phyloP scores from a whole-genome alignment of 192 early-diverging fungal species.

The Geosiphon pyriformis region DNA sequence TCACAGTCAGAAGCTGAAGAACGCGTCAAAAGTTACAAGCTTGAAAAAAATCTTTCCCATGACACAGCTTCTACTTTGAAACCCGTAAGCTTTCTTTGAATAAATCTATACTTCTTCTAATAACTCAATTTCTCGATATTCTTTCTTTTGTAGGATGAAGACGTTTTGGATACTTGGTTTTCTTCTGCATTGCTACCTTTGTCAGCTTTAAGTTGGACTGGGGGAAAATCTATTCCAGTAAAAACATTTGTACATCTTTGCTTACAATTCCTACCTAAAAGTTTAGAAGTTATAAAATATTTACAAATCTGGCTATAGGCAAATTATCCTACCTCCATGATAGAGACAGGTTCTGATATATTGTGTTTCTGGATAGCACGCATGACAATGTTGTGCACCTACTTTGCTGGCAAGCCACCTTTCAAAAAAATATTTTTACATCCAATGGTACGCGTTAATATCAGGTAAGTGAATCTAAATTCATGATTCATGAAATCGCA shows the following conservation, averaged over 20 bases:
- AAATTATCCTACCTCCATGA: slow-evolving; percentile 72
- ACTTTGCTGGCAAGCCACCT: slow-evolving; percentile 73
- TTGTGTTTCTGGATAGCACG: slow-evolving; percentile 98
- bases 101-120: slow-evolving; percentile 26
- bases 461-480: slow-evolving; percentile 26
- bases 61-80: slow-evolving; percentile 28
- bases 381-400: slow-evolving; percentile 93
- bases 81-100: slow-evolving; percentile 22
- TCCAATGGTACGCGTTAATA: slow-evolving; percentile 73
- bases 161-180: slow-evolving; percentile 99
- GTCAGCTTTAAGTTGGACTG: slow-evolving; percentile 54
- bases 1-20: slow-evolving; percentile 50
- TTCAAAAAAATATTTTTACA: slow-evolving; percentile 90
- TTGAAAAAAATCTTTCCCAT: slow-evolving; percentile 32
- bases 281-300: slow-evolving; percentile 23
- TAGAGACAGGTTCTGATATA: slow-evolving; percentile 96
- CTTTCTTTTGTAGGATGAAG: slow-evolving; percentile 65
- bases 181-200: slow-evolving; percentile 91
- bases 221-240: slow-evolving; percentile 29
- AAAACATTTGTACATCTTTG: background rate
- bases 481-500: slow-evolving; percentile 78
- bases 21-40: slow-evolving; percentile 49
- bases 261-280: background rate
- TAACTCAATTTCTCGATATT: background rate
- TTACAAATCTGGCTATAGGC: slow-evolving; percentile 24